phyloP scores from a whole-genome alignment of 2,329 filamentous ascomycete species.

The Alternaria hordeiaustralica region DNA sequence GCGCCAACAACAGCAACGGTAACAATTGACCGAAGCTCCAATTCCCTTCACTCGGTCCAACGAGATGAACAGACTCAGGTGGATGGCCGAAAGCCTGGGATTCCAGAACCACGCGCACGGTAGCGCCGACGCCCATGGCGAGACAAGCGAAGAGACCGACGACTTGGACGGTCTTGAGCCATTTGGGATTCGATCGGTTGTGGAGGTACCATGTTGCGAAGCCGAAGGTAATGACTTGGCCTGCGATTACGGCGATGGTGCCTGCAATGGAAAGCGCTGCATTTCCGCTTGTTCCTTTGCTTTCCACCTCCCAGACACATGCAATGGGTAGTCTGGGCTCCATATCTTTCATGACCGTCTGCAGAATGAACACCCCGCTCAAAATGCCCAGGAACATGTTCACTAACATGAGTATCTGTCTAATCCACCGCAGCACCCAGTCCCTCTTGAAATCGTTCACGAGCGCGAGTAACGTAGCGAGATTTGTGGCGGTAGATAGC shows the following conservation, averaged over 20 bases:
- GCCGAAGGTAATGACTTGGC: constrained; percentile 64
- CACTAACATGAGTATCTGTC: constrained; percentile 70
- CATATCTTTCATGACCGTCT: constrained; percentile 61
- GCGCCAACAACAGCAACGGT: constrained; percentile 63
- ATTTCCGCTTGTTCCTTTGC: constrained; percentile 48
- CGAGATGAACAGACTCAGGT: constrained; percentile 53
- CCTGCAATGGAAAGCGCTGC: constrained; percentile 61
- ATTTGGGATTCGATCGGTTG: constrained; percentile 57
- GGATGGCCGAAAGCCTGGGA: constrained; percentile 67
- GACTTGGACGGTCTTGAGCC: constrained; percentile 62
- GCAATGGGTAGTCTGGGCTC: constrained; percentile 63
- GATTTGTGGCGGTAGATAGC: constrained; percentile 70
- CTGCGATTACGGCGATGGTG: constrained; percentile 67
- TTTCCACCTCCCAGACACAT: constrained; percentile 63
- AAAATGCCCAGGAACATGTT: constrained; percentile 66
- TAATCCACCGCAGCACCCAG: constrained; percentile 70
- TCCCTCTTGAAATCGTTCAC: constrained; percentile 71
- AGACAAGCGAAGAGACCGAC: constrained; percentile 59
- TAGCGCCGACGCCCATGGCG: constrained; percentile 65
- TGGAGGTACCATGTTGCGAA: constrained; percentile 71
- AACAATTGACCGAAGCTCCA: constrained; percentile 71
- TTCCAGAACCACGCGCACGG: constrained; percentile 62
- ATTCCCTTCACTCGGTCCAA: constrained; percentile 60
- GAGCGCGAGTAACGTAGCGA: constrained; percentile 68
- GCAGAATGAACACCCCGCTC: constrained; percentile 64